Evolutionary conservation across 1,139 yeast species (phyloP).

Genomic region (Trichomonascaceae sp.): DNA sequence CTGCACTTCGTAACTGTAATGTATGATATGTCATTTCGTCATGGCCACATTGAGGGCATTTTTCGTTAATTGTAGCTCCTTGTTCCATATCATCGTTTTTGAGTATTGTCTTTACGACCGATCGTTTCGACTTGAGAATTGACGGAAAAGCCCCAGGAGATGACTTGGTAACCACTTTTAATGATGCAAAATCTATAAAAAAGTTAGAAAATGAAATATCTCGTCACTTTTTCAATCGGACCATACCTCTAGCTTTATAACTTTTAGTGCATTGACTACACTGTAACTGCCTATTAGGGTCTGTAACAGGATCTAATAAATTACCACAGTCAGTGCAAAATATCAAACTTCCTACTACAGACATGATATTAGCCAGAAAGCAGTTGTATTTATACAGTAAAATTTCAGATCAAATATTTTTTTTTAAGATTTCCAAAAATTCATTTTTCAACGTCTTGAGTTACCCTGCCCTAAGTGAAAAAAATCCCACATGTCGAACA

Average conservation of each 20-base stretch:
- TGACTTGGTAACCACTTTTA: slow-evolving; percentile 81
- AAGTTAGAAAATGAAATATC: background rate
- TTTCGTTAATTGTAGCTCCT: slow-evolving; percentile 94
- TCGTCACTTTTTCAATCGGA: too few species aligned
- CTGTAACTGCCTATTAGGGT: slow-evolving; percentile 38
- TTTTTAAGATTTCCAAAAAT: background rate
- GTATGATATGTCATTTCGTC: slow-evolving; percentile 99
- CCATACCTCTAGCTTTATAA: slow-evolving; percentile 41
- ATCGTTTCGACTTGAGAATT: slow-evolving; percentile 65
- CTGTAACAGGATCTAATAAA: slow-evolving; percentile 63
- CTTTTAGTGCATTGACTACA: slow-evolving; percentile 65
- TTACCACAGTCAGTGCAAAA: slow-evolving; percentile 95
- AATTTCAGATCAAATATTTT: background rate
- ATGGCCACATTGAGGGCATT: slow-evolving; percentile 95
- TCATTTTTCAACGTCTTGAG: background rate
- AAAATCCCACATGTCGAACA: background rate
- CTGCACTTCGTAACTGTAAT: slow-evolving; percentile 92
- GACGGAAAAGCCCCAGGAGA: slow-evolving; percentile 93
- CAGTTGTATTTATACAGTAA: background rate
- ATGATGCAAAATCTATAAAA: slow-evolving; percentile 51
- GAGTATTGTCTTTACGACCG: slow-evolving; percentile 82
- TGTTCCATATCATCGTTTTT: slow-evolving; percentile 77
- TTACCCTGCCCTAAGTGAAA: background rate
- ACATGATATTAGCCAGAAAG: slow-evolving; percentile 43
- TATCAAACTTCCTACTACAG: slow-evolving; percentile 90